Evolutionary conservation across 176 grass and related monocot species (phyloP), one percentile per base, ranked within the genome.

Genomic region (Luzula sylvatica): DNA sequence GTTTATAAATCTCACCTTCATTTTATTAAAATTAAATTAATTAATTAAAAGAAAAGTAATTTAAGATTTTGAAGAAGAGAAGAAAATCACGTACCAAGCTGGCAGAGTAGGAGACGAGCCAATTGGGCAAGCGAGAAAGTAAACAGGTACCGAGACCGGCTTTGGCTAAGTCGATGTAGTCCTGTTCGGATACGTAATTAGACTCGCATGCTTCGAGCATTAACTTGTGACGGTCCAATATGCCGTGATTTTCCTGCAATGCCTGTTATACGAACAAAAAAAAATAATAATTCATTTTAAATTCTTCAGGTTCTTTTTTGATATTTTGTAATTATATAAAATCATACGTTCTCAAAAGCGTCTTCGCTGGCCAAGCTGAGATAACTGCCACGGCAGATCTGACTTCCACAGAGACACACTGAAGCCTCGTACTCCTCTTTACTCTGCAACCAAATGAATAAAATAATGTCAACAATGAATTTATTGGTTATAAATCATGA

Each of bases 391-490:
- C 92, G 72, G 65, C 92, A 98, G 71, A 98, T 74, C 73, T 98
- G 92, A 80, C 81, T 98, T 42, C 92, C 92, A 72, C 92, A 98
- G 13, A 98, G 77, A 35, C 92, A 98, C 42, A 98, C 78, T 0
- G 92, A 98, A 48, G 81, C 81, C 71, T 98, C 92, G 14, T 90
- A 87, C 66, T 98, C 92, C 77, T 98, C 92, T 74, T 98, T 98
- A 41, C 92, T 98, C 92, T 98, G 59, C 56, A 69, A 38, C 27
- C 39, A 76, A 79, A 79, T 39, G 51, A 38, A 58, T 15, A 40
- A n/a, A n/a, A n/a, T 65, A 30, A 22, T 48, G 14, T 64, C 46
- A 24, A 53, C 69, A 70, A 64, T 47, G 8, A 82, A 50, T 69
- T 55, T 29, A 26, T 23, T 35, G 42, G 60, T 11, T 17, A 11